Evolutionary conservation across 345 rosid species (phyloP).

Genomic region (Eucalyptus urophylla): DNA sequence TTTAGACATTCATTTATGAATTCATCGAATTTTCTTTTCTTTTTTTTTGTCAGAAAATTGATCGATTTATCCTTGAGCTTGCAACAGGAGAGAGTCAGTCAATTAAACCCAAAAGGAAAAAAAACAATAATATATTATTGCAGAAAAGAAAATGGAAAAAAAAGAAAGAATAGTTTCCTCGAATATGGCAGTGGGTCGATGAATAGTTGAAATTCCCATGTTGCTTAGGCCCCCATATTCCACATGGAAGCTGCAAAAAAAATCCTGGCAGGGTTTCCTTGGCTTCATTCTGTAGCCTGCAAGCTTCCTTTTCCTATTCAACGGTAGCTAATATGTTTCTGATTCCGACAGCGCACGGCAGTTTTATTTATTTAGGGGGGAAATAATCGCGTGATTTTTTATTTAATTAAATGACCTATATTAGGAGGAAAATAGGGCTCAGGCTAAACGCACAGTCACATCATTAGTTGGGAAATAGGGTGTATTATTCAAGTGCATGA

Average conservation of each 20-base stretch:
- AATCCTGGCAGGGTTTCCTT: neutral
- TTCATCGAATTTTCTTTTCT: neutral
- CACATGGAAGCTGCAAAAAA: neutral
- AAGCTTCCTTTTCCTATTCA: neutral
- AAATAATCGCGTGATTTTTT: neutral
- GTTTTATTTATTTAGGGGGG: neutral
- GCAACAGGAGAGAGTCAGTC: neutral
- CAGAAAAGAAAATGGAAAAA: no score
- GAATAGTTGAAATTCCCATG: neutral
- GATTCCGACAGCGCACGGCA: neutral
- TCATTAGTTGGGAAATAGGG: neutral
- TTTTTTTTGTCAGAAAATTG: neutral
- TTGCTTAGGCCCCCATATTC: neutral
- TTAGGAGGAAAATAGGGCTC: neutral
- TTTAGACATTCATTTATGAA: neutral
- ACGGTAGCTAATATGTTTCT: neutral
- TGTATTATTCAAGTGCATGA: neutral
- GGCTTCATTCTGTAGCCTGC: neutral
- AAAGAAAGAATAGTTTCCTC: neutral
- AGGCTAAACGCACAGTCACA: neutral
- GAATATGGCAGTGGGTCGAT: neutral
- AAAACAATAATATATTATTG: neutral
- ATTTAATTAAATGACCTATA: neutral
- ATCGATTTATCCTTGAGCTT: neutral
- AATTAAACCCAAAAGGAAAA: neutral